Evolutionary conservation across 2,329 filamentous ascomycete genomes (phyloP), one percentile per base, ranked within the genome.

Genomic region (Fusarium neocosmosporiellum): DNA sequence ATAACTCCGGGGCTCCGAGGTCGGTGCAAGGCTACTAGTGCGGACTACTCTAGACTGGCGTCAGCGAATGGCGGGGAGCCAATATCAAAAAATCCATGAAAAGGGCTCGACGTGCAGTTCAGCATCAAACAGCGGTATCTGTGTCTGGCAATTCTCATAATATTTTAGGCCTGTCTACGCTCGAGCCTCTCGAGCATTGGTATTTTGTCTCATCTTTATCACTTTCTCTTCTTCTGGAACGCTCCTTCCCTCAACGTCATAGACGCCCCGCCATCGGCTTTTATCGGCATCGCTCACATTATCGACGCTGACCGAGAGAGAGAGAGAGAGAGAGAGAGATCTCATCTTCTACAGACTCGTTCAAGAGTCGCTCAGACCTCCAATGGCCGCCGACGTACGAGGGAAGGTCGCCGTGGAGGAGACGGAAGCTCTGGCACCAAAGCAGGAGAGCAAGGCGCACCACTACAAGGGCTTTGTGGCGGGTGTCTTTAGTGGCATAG

Each of bases 381-480:
- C 48, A 63, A 78, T 78, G 76, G 76, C 73, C 13, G 63, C 75
- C n/a, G 75, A 74, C 16, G 66, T 77, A 33, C 68, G 61, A 64
- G 61, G 63, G 54, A 65, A 72, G 33, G 20, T 24, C 7, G 37
- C 48, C 53, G 7, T 63, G 24, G 58, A 68, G 29, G 63, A 57
- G 37, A 9, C 59, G 27, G 34, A 50, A 7, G 27, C 24, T n/a
- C 16, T 36, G 31, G 20, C 22, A 10, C 34, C 48, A 5, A 61
- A 65, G 53, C 36, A 60, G 22, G 60, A 63, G 37, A 33, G 27
- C 20, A 71, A 67, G 31, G 64, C 63, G 16, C 77, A 88, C 86
- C 75, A 92, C 80, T 98, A 98, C 86, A 95, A 94, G 78, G 96
- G 96, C n/a, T 99, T 98, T 80, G 94, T 98, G 31, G 96, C 94